Percentiles rank a stretch among this genome's conserved stretches.
phyloP scores from a whole-genome alignment of 2,329 filamentous ascomycete species.

The Colletotrichum somersetense region DNA sequence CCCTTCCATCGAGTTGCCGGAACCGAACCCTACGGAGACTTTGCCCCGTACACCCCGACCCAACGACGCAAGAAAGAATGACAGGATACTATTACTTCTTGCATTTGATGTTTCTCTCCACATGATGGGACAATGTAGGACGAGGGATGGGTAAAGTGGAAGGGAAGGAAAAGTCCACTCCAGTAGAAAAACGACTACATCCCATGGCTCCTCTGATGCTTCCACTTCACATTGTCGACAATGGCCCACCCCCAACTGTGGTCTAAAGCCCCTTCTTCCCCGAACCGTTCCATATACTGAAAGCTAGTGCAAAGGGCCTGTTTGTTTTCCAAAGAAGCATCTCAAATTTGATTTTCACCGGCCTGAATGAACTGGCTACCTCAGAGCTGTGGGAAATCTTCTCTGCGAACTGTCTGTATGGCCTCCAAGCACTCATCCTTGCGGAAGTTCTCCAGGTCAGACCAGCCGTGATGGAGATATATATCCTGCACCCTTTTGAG shows the following conservation, averaged over 20 bases:
- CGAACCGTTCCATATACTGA: background rate
- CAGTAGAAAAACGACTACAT: background rate
- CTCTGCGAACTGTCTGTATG: constrained; percentile 8
- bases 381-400: constrained; percentile 3
- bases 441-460: constrained; percentile 43
- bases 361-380: background rate
- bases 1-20: background rate
- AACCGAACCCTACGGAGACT: background rate
- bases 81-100: background rate
- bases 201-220: background rate
- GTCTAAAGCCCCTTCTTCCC: constrained; percentile 1
- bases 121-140: constrained; percentile 19
- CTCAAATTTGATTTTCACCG: too few species aligned
- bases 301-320: too few species aligned
- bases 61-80: background rate
- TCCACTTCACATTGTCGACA: background rate
- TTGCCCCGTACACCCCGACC: constrained; percentile 24
- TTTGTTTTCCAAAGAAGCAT: too few species aligned
- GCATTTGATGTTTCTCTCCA: background rate
- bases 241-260: background rate
- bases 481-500: constrained; percentile 44
- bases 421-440: constrained; percentile 46
- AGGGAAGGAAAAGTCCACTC: background rate
- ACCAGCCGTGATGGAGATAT: constrained; percentile 46
- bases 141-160: background rate